Base-by-base conservation (phyloP, 1,284 basidiomycete genomes). In the Meripilus lineatus region DNA sequence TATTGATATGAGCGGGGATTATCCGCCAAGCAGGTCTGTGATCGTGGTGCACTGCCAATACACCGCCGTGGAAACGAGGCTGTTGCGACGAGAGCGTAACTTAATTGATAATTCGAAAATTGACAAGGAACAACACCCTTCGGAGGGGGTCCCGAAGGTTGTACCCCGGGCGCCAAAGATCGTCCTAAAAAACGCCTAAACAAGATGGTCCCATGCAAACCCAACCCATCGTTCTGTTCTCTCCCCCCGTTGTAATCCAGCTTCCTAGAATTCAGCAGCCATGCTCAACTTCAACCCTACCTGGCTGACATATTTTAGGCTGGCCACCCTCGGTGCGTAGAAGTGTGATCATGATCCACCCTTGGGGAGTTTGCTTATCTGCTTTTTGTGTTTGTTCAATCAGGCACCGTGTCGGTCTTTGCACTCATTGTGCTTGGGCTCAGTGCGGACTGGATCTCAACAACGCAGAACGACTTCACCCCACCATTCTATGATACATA, bases 351-450 rank as follows among this genome's bases (percentile, higher is more conserved):
- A 30, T n/a, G n/a, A 30, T 30, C n/a, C 10, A 22, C 25, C 28
- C 18, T 35, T 8, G 20, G 33, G 21, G 3, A 36, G n/a, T 23
- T 21, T 41, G 11, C 22, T 14, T 6, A n/a, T 28, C 13, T 33
- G 37, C 14, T 10, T 36, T 18, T 10, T 36, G n/a, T n/a, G n/a
- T n/a, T n/a, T n/a, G n/a, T n/a, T n/a, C n/a, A 24, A 20, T n/a
- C 38, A 51, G 50, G 44, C 23, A 39, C 43, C 23, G 33, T 46
- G 17, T 44, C 39, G 3, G 14, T 52, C 23, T 52, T 49, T 32
- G 48, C 48, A 3, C 32, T 58, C 48, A 49, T 59, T 28, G 52
- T 50, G 35, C 44, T 53, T 13, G 50, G 46, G 4, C 38, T 61
- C 18, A 46, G 43, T 4, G 56, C 49, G n/a, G 46, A 56, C 44